Evolutionary conservation across 441 rosid genomes (phyloP), one percentile per base, ranked within the genome.

Genomic region (Codiaeum variegatum): DNA sequence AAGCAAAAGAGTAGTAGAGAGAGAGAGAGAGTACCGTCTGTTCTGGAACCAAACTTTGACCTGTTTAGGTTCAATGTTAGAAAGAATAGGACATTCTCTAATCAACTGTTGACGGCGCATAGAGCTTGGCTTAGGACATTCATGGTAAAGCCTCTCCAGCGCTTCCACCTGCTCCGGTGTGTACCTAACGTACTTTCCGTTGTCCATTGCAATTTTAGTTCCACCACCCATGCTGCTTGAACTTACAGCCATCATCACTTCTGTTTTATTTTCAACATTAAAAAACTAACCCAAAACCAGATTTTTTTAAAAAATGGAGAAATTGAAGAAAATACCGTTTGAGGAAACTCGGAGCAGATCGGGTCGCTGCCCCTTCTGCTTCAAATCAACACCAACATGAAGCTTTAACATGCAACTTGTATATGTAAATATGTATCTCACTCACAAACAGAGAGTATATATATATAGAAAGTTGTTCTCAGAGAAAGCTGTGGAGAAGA

Each of bases 21-120:
- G 58, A 28, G 44, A 28, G n/a, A 36, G 55, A 42, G 23, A 5
- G 8, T 11, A 94, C 98, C 98, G 87, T 81, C 98, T 80, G 81
- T 94, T 94, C 65, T 94, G 98, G 86, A 94, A 94, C 98, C 98
- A 94, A 15, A 94, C 98, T 86, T 94, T 94, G 87, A 94, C 92
- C 83, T 94, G 98, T 74, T 92, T 94, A 0, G 97, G 97, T 76
- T 94, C 98, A 58, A 94, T 94, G 83, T 92, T 81, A 32, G 94
- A 92, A 85, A 94, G 98, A 75, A 94, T 94, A 26, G 98, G 98
- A 75, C 98, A 94, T 79, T 94, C 98, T 75, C 98, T 82, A 28
- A 94, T 94, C 78, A 94, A 69, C 85, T 94, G 98, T 67, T 92
- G 98, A 64, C 98, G 94, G 71, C 98, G 97, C 76, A 92, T 83